Evolutionary conservation across 2,329 filamentous ascomycete species (phyloP), one percentile per base, ranked within the genome.

Genomic region (Penicillium expansum): DNA sequence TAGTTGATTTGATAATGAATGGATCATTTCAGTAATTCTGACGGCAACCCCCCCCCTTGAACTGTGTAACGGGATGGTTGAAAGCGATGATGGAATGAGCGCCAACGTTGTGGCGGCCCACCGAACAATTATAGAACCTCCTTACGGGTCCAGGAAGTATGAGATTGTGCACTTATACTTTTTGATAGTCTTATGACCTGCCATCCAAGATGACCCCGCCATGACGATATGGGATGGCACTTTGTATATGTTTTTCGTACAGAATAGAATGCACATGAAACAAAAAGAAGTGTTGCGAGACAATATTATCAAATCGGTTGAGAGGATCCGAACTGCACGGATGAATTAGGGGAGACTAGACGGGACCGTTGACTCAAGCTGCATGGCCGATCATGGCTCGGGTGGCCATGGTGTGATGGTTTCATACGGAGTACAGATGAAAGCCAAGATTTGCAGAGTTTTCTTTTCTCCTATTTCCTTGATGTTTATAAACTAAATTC

Each of bases 341-440:
- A 60, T 58, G 58, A 62, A 62, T 65, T 65, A 64, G 63, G 61
- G 57, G 57, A 35, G 13, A 30, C 27, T 22, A 47, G 13, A 50
- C 20, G 45, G 37, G 35, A 37, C 59, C 55, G 58, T 51, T 51
- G 29, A 32, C 58, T 57, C 54, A 52, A 58, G 55, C 61, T 62
- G 61, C 57, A 62, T 62, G 54, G 62, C 53, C 55, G 62, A 64
- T 63, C 59, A 45, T 58, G 30, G 18, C 32, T 48, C 10, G 32
- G 45, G 45, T 48, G 45, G 35, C 20, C 38, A 45, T 54, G 53
- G 53, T 52, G 53, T 56, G 53, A 56, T 56, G 37, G 56, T 52
- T 43, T 52, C 47, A 52, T 52, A 27, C 33, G 6, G 3, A 8
- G 7, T n/a, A 37, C 22, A 30, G 10, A n/a, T 22, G 8, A 24